Base-by-base conservation (phyloP, 192 early-diverging fungal genomes). In the Coemansia sp. region DNA sequence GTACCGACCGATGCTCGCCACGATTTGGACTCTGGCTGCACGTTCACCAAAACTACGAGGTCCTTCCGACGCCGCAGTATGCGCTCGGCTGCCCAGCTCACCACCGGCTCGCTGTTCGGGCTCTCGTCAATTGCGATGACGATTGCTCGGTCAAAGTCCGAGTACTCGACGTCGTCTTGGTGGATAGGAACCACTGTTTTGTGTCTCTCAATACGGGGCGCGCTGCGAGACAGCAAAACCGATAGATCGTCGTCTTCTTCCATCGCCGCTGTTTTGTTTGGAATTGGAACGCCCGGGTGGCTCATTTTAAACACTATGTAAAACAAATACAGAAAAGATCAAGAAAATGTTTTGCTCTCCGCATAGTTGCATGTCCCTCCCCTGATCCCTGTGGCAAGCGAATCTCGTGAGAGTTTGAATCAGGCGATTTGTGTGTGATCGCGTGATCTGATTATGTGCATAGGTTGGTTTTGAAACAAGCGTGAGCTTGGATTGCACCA, bases 91-190 rank as follows among this genome's bases (percentile, higher is more conserved):
- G 76, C 76, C 76, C 76, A 79, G 47, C 25, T 59, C 6, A 79
- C 76, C 3, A 79, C 71, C 7, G 47, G 38, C 38, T 79, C 66
- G 59, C 70, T 72, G 67, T 73, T 79, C 60, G 76, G 49, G 67
- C 76, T 66, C 27, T 73, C 76, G 63, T 79, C 76, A 25, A 79
- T 60, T 56, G 76, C 76, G 19, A 79, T 73, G 25, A 66, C 67
- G 5, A 79, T 73, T 47, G 76, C 76, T 12, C 76, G 70, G 53
- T 79, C 76, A 79, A 79, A 79, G 67, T 79, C 76, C 25, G 76
- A 79, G 54, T 72, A 79, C 56, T 73, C 76, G 48, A 79, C 76
- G 27, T 79, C 76, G 62, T 79, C 76, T 62, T 79, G 73, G 60
- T 79, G 76, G 35, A 79, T 70, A 27, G 76, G 76, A 2, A 79